These are phyloP conservation scores for Exophiala xenobiotica DNA, from an alignment of 2,329 filamentous ascomycete genomes.

Conservation along the genomic window DNA sequence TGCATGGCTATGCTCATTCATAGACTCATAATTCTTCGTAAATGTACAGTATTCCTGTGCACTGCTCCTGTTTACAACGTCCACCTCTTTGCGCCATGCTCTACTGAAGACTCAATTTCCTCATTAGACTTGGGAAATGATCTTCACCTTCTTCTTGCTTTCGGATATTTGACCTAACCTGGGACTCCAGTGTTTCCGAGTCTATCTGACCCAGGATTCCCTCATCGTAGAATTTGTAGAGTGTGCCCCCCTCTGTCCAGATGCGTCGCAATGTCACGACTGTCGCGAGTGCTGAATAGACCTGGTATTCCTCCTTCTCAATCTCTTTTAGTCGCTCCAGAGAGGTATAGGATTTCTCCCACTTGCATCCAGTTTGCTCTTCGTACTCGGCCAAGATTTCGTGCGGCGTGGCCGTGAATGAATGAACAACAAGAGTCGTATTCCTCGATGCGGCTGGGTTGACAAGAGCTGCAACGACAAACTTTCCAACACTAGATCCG, in stretches of 20 bases:
- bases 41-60: too few relatives aligned
- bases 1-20: too few relatives aligned
- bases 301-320: slow-evolving; percentile 61
- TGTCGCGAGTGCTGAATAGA: slow-evolving; percentile 53
- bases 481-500: slow-evolving; percentile 59
- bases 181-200: slow-evolving; percentile 53
- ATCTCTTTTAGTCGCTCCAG: slow-evolving; percentile 54
- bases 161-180: slow-evolving; percentile 28
- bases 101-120: slow-evolving; percentile 25
- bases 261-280: slow-evolving; percentile 64
- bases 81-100: background rate
- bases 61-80: too few relatives aligned
- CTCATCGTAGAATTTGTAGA: slow-evolving; percentile 70
- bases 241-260: slow-evolving; percentile 69
- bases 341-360: slow-evolving; percentile 55
- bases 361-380: slow-evolving; percentile 59
- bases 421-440: slow-evolving; percentile 66
- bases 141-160: slow-evolving; percentile 29
- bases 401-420: slow-evolving; percentile 65
- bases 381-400: slow-evolving; percentile 67
- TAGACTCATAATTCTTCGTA: too few relatives aligned
- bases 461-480: slow-evolving; percentile 62
- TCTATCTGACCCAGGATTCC: slow-evolving; percentile 55
- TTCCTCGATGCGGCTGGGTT: slow-evolving; percentile 56
- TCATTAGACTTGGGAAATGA: slow-evolving; percentile 29